Base-by-base conservation (phyloP, 352 stramenopile genomes). In the Albugo laibachii region DNA sequence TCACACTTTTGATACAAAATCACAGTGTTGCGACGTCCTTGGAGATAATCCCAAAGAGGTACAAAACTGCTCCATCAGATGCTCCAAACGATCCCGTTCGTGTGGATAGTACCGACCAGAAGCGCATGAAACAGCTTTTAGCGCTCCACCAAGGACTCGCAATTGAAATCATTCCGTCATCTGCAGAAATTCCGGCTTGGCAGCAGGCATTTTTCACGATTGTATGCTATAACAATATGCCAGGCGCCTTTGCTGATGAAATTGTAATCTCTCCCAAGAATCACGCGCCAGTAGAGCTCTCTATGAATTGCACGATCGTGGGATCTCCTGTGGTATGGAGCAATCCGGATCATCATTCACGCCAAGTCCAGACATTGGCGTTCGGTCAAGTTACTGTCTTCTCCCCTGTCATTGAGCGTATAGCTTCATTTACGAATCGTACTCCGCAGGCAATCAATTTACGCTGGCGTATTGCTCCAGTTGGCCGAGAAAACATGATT, bases 141-240 rank as follows among this genome's bases (percentile, higher is more conserved):
- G 49, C 61, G 15, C 40, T 58, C 19, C 69, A 63, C 13, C 66
- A 57, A 35, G 77, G 74, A n/a, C 47, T 79, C 15, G 72, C 72
- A 0, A 76, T 89, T 36, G 49, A 74, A 21, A 13, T 65, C 6
- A 31, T 49, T 10, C 69, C 65, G 0, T 40, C 27, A 2, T 50
- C 42, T 2, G 24, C 82, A 18, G 45, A 54, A 1, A 69, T 87
- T 37, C 46, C 62, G 1, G 61, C 72, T 11, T 87, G 77, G 77
- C 60, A 75, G 35, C 69, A 80, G 18, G 49, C 55, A 0, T 49
- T 80, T 11, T 58, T 83, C 11, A 45, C 49, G 12, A 47, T 84
- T 19, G 70, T 63, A 27, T 84, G 74, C 43, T 69, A 83, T 55
- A 85, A 78, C 61, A 84, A 87, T 59, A 76, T 85, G 58, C 65